phyloP scores from a whole-genome alignment of 768 basidiomycete species.

The Suillus cothurnatus region DNA sequence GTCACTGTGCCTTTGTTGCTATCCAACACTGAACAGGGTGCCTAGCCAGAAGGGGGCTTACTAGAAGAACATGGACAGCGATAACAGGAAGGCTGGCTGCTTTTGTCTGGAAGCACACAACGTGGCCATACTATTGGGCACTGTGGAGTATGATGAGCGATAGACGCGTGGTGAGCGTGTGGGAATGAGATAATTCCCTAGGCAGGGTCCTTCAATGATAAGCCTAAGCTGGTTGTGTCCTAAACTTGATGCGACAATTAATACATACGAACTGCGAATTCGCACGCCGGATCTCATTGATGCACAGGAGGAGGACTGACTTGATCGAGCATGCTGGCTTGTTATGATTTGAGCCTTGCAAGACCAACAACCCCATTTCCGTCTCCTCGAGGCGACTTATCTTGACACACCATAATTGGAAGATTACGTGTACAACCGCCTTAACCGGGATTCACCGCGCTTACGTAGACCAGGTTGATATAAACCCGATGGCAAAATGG shows the following conservation, averaged over 20 bases:
- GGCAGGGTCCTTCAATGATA: not conserved
- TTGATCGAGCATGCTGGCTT: not conserved
- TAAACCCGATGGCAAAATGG: not conserved
- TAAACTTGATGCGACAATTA: too few relatives aligned
- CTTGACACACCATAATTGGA: not conserved
- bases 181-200: not conserved
- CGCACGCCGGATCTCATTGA: slow-evolving; percentile 1
- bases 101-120: not conserved
- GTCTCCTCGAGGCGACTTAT: slow-evolving; percentile 6
- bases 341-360: not conserved
- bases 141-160: not conserved
- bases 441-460: not conserved
- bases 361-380: not conserved
- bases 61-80: not conserved
- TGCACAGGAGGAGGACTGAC: not conserved
- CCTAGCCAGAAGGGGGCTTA: too few relatives aligned
- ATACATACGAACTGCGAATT: too few relatives aligned
- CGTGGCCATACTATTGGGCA: not conserved
- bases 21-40: not conserved
- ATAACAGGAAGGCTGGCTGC: not conserved
- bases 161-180: not conserved
- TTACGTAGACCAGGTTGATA: not conserved
- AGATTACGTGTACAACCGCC: slow-evolving; percentile 2
- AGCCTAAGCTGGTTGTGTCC: not conserved
- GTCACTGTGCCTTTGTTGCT: not conserved